phyloP scores from a whole-genome alignment of 352 stramenopile genomes.

The Globisporangium nodosum region DNA sequence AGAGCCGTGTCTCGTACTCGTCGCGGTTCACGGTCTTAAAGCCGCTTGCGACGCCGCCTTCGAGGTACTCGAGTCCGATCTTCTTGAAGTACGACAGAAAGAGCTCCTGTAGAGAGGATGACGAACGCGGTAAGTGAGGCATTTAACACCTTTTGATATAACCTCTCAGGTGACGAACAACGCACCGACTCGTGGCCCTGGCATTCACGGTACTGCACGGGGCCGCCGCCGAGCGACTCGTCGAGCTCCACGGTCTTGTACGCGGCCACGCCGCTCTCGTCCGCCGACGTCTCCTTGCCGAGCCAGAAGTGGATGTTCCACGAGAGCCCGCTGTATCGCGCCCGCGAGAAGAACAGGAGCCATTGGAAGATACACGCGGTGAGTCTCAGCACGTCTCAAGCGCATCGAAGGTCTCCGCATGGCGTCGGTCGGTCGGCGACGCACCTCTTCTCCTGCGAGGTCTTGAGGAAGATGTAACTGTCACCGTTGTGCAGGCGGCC shows the following conservation, averaged over 20 bases:
- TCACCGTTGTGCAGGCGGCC: slow-evolving; percentile 94
- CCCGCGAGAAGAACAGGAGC: not conserved
- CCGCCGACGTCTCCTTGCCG: slow-evolving; percentile 85
- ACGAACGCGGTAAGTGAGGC: not conserved
- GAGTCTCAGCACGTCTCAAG: not conserved
- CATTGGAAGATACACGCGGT: not conserved
- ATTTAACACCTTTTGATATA: not conserved
- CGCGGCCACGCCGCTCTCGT: slow-evolving; percentile 93
- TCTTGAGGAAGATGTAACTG: slow-evolving; percentile 96
- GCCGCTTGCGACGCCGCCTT: slow-evolving; percentile 90
- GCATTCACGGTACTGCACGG: slow-evolving; percentile 92
- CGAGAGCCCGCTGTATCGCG: slow-evolving; percentile 35
- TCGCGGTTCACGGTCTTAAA: slow-evolving; percentile 91
- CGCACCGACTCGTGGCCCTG: slow-evolving; percentile 65
- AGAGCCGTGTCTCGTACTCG: slow-evolving; percentile 78
- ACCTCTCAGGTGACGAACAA: not conserved
- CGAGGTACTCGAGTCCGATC: slow-evolving; percentile 86
- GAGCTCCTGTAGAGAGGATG: slow-evolving; percentile 31
- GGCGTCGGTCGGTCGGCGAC: too few species aligned
- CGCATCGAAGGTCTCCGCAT: not conserved
- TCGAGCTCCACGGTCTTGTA: slow-evolving; percentile 98
- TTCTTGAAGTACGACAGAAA: slow-evolving; percentile 95
- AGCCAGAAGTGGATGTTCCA: slow-evolving; percentile 97
- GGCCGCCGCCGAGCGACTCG: slow-evolving; percentile 83
- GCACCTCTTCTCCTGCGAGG: slow-evolving; percentile 43